Evolutionary conservation across 2,329 filamentous ascomycete species (phyloP).

Genomic region (Aureobasidium subglaciale): DNA sequence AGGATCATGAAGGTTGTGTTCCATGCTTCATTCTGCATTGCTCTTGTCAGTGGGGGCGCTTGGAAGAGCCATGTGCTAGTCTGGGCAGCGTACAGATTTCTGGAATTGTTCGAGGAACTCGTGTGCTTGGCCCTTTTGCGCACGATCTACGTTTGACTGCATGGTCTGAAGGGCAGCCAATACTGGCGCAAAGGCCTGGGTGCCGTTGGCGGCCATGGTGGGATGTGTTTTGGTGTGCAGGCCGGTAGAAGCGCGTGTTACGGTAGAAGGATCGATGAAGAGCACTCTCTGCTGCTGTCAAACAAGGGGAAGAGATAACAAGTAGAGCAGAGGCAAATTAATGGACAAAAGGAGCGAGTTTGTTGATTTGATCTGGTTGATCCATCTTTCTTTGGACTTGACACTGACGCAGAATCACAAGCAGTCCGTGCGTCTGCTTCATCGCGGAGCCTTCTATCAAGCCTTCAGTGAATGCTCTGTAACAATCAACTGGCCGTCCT

Average conservation of each 20-base stretch:
- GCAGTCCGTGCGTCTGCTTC: conserved; percentile 2
- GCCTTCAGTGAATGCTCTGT: too few species aligned
- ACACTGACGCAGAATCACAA: conserved; percentile 11
- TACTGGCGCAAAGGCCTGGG: conserved; percentile 73
- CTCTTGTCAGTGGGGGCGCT: conserved; percentile 13
- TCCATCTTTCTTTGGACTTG: conserved; percentile 1
- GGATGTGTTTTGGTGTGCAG: not conserved
- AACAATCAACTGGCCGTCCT: too few species aligned
- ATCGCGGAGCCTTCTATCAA: not conserved
- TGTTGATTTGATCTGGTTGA: not conserved
- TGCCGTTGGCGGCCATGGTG: conserved; percentile 42
- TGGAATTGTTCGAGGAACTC: conserved; percentile 91
- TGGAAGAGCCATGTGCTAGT: not conserved
- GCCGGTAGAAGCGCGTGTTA: not conserved
- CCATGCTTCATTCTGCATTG: conserved; percentile 82
- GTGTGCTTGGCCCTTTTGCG: conserved; percentile 82
- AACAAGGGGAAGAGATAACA: not conserved
- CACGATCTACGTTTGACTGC: conserved; percentile 71
- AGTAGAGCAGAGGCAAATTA: not conserved
- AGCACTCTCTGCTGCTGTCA: not conserved
- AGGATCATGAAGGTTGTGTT: conserved; percentile 78
- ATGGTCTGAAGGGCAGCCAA: conserved; percentile 85
- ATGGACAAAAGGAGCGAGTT: not conserved
- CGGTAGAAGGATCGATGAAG: not conserved
- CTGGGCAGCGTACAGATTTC: conserved; percentile 65